Conservation (phyloP, 176 grass and related monocot genomes). For the Cocos nucifera region DNA sequence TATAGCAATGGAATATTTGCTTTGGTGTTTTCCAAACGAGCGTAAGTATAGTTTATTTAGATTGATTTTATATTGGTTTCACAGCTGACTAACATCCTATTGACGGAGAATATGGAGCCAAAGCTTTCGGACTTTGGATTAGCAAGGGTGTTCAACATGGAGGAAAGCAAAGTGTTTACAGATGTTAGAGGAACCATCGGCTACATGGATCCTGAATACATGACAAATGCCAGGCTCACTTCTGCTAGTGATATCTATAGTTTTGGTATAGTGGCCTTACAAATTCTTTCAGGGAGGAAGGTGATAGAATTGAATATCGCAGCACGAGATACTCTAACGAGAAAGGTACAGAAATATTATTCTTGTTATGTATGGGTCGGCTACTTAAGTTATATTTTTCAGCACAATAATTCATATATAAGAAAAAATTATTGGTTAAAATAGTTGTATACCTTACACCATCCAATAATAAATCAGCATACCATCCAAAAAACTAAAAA, state of each 20-base stretch:
- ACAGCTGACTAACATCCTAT: constrained; percentile 60
- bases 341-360: constrained; percentile 27
- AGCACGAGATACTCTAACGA: constrained; percentile 44
- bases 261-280: constrained; percentile 49
- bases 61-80: background rate
- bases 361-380: background rate
- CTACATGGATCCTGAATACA: constrained; percentile 71
- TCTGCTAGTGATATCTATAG: constrained; percentile 57
- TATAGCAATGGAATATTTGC: too few relatives aligned
- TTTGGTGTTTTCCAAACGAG: too few relatives aligned
- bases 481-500: too few relatives aligned
- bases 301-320: constrained; percentile 55
- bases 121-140: constrained; percentile 57
- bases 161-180: constrained; percentile 57
- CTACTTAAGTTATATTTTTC: too few relatives aligned
- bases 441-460: too few relatives aligned
- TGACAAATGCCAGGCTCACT: constrained; percentile 48
- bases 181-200: constrained; percentile 60
- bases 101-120: constrained; percentile 39
- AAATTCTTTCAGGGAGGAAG: constrained; percentile 56
- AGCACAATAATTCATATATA: too few relatives aligned
- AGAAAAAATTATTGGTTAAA: too few relatives aligned
- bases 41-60: too few relatives aligned
- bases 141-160: constrained; percentile 43
- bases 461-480: too few relatives aligned